Base-by-base conservation (phyloP, 2,329 filamentous ascomycete genomes). In the Juglanconis juglandina region DNA sequence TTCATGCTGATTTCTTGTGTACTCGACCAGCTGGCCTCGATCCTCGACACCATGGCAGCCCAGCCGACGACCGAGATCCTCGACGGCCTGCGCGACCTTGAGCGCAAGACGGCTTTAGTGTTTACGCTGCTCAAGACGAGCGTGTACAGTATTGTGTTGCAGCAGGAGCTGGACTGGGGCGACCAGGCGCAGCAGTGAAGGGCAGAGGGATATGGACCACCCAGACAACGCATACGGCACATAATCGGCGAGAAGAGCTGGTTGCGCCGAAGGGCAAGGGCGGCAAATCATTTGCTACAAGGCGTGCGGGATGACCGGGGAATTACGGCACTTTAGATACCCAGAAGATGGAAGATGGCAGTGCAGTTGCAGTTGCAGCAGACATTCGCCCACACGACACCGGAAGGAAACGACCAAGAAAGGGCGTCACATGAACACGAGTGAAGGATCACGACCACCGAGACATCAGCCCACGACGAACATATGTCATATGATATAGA, bases 41-140 rank as follows among this genome's bases (percentile, higher is more conserved):
- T 81, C 61, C 85, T 87, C 63, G 85, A 84, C 68, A 79, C 82
- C 68, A 87, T 90, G 64, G 87, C 85, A 17, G 82, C 85, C 49
- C 83, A 86, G 33, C 90, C 93, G 0, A 88, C 91, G 30, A 88
- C 89, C 6, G 91, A 90, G 66, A 93, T 96, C 60, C 82, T 96
- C 56, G 92, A 99, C 73, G 89, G 91, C 8, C 81, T 99, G 68
- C 82, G 95, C 57, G 88, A 93, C 48, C 80, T 99, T 58, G 95
- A 99, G 80, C 83, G 95, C 68, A 97, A 98, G 81, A 97, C 94
- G 48, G 92, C 92, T 67, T 80, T 96, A 58, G 94, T 97, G 30
- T 98, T 96, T 75, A 99, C 95, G 64, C 77, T 98, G 72, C 83
- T 99, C 72, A 99, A 99, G 80, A 94, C 95, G 17, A 98, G 94